A percentile compares a stretch with the other conserved stretches of the same genome.
phyloP scores from a whole-genome alignment of 2,329 filamentous ascomycete genomes.

The Ophioceras dolichostomum region DNA sequence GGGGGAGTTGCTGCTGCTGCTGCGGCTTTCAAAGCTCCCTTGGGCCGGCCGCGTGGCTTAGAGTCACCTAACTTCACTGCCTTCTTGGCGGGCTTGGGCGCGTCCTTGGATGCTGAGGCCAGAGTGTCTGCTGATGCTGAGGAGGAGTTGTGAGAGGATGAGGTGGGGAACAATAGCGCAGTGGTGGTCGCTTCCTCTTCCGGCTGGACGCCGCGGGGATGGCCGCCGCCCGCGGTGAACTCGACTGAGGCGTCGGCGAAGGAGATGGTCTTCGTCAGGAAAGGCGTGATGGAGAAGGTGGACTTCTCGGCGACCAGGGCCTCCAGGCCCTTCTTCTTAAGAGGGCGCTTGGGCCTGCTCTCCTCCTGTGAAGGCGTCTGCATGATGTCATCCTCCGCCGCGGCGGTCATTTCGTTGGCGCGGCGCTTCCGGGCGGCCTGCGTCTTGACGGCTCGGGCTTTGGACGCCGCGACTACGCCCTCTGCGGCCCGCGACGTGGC shows the following conservation, averaged over 20 bases:
- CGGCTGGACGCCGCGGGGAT: too few species aligned
- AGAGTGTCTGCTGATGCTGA: too few species aligned
- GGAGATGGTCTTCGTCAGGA: constrained; percentile 58
- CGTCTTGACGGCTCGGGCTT: constrained; percentile 14
- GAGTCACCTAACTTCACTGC: constrained; percentile 6
- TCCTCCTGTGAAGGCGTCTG: constrained; percentile 25
- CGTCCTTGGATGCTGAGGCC: too few species aligned
- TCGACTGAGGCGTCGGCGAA: constrained; percentile 26
- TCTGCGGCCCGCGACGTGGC: constrained; percentile 18
- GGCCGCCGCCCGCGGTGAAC: constrained; percentile 3
- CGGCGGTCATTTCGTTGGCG: constrained; percentile 26
- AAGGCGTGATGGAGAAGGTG: constrained; percentile 86
- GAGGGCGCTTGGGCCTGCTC: constrained; percentile 24
- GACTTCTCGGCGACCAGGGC: constrained; percentile 73
- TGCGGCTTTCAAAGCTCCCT: too few species aligned
- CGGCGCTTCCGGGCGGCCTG: constrained; percentile 31
- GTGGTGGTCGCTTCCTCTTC: too few species aligned
- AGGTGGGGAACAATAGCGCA: too few species aligned
- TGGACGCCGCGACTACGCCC: constrained; percentile 1
- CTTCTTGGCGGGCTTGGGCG: constrained; percentile 7
- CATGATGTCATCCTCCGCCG: constrained; percentile 31
- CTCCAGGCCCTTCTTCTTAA: constrained; percentile 45
- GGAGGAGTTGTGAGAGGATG: too few species aligned
- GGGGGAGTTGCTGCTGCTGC: too few species aligned
- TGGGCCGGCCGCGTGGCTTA: constrained; percentile 33